Base-by-base conservation (phyloP, 2,329 filamentous ascomycete genomes). In the Endoconidiophora polonica region DNA sequence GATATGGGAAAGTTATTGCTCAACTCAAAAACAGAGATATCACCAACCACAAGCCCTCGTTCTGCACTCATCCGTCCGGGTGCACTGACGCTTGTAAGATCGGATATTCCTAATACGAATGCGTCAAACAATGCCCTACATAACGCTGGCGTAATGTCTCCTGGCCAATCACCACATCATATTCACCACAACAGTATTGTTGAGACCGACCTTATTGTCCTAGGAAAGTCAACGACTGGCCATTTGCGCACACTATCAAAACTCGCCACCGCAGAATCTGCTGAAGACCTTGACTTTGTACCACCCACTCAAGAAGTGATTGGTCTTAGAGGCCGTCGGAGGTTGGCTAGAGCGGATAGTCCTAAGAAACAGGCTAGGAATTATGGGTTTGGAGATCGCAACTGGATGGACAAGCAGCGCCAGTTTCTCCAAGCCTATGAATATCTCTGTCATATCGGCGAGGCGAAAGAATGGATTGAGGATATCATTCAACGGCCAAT, bases 391-490 rank as follows among this genome's bases (percentile, higher is more conserved):
- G 78, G 85, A 55, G 80, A 81, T 18, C 77, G 84, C 46, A 94
- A 90, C 62, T 98, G 91, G 91, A 98, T 98, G 90, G 91, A 98
- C 63, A 91, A 94, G 62, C 90, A 98, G 62, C 78, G 91, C 23
- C 90, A 96, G 62, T 96, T 95, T 59, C 68, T 98, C 48, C 86
- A 94, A 64, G 91, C 91, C 5, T 98, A 98, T 61, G 91, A 98
- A 63, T 98, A 98, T 62, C 81, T 98, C 37, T 98, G 91, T 62
- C 91, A 98, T 61, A 96, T 98, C 56, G 91, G 91, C 62, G 91
- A 98, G 68, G 91, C 91, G 20, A 96, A 96, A 62, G 90, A 96
- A 65, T 98, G 91, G 91, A 94, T 98, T 56, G 91, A 98, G 61
- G 72, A 93, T 61, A 78, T 95, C 53, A 86, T 91, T 50, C 78